Conservation (phyloP, 345 rosid genomes). For the Psidium friedrichsthalianum region DNA sequence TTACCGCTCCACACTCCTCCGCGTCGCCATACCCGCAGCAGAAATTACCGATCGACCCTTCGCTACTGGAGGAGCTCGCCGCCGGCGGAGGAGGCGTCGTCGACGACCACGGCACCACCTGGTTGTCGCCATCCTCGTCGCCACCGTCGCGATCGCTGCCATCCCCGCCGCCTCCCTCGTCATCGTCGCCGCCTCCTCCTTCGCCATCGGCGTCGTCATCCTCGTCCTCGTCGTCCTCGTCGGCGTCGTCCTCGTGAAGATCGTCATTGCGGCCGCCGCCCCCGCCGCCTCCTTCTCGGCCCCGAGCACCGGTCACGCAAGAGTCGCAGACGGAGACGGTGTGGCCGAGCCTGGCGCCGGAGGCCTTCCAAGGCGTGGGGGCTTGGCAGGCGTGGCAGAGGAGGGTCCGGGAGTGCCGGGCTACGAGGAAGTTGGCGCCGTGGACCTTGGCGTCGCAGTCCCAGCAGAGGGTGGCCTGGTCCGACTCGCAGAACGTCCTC, state of each 20-base stretch:
- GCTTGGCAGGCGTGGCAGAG: conserved; percentile 46
- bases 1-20: neutral
- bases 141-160: neutral
- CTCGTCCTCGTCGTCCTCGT: too few relatives aligned
- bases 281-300: conserved; percentile 1
- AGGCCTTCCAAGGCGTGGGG: conserved; percentile 52
- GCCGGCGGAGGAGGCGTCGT: conserved; percentile 25
- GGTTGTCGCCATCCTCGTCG: conserved; percentile 33
- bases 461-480: conserved; percentile 68
- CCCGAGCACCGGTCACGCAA: conserved; percentile 15
- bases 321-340: conserved; percentile 38
- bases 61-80: conserved; percentile 23
- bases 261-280: conserved; percentile 4
- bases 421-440: conserved; percentile 73
- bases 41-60: conserved; percentile 2
- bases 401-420: conserved; percentile 42
- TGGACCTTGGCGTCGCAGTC: conserved; percentile 57
- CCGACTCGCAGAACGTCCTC: conserved; percentile 51
- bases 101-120: conserved; percentile 48
- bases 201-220: too few relatives aligned
- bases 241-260: conserved; percentile 3
- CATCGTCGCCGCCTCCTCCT: conserved; percentile 4
- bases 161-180: conserved; percentile 1
- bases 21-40: neutral
- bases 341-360: conserved; percentile 42